These are phyloP conservation scores for Phytophthora sp. DNA, from an alignment of 352 stramenopile species.

Conservation along the genomic window DNA sequence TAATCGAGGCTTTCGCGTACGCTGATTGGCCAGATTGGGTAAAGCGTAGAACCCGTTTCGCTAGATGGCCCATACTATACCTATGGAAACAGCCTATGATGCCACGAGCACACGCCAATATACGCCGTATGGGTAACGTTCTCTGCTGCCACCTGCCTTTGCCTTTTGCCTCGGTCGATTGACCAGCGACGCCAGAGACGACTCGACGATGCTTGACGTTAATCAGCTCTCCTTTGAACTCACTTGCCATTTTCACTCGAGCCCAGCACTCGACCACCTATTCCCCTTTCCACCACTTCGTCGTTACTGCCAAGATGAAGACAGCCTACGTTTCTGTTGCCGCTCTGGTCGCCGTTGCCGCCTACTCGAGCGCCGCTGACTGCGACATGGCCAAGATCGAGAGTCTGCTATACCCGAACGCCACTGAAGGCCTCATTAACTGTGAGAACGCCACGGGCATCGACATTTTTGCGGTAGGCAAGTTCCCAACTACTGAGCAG, in stretches of 20 bases:
- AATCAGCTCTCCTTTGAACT: neutral
- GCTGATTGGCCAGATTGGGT: constrained; percentile 3
- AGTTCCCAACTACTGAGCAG: constrained; percentile 63
- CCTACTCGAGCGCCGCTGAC: constrained; percentile 37
- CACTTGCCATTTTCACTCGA: constrained; percentile 38
- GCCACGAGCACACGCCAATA: constrained; percentile 21
- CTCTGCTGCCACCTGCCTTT: neutral
- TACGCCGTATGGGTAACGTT: constrained; percentile 19
- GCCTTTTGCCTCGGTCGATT: constrained; percentile 1
- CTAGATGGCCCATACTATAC: constrained; percentile 9
- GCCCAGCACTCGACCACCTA: constrained; percentile 22
- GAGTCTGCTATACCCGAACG: constrained; percentile 61
- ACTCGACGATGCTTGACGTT: neutral
- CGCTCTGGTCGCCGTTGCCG: constrained; percentile 28
- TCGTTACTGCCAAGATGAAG: constrained; percentile 32
- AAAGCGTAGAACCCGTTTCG: constrained; percentile 1
- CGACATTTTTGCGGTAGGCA: constrained; percentile 57
- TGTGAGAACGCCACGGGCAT: constrained; percentile 53
- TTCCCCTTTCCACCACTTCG: neutral
- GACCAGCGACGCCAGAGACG: constrained; percentile 15
- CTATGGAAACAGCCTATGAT: constrained; percentile 5
- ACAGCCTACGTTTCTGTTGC: constrained; percentile 27
- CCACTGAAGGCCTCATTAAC: constrained; percentile 50
- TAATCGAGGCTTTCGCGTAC: too few relatives aligned
- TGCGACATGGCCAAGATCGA: constrained; percentile 67